Percentiles rank a stretch among this genome's conserved stretches.
phyloP scores from a whole-genome alignment of 2,329 filamentous ascomycete genomes.

The Xenoacremonium recifei region DNA sequence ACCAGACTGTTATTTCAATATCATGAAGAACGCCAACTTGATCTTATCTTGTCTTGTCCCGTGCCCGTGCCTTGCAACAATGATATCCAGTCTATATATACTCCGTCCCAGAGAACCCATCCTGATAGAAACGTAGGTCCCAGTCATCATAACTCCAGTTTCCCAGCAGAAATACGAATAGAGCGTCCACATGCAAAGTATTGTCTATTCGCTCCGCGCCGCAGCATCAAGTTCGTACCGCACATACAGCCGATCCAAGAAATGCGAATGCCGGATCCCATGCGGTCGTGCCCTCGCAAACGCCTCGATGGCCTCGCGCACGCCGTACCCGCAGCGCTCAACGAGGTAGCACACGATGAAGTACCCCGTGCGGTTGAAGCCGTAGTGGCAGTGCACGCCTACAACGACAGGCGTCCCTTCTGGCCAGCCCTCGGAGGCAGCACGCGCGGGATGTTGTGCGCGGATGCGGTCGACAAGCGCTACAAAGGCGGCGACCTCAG shows the following conservation, averaged over 20 bases:
- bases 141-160: too few species aligned
- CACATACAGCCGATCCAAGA: constrained; percentile 79
- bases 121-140: too few species aligned
- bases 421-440: constrained; percentile 38
- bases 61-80: too few species aligned
- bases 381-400: constrained; percentile 93
- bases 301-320: constrained; percentile 75
- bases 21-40: too few species aligned
- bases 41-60: too few species aligned
- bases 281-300: constrained; percentile 73
- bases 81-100: too few species aligned
- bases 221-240: constrained; percentile 54
- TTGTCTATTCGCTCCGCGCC: too few species aligned
- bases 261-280: constrained; percentile 87
- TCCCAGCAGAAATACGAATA: too few species aligned
- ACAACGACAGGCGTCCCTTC: constrained; percentile 50
- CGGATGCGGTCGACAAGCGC: constrained; percentile 59
- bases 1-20: too few species aligned
- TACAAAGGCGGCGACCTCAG: constrained; percentile 55
- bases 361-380: constrained; percentile 91
- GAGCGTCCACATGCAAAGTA: too few species aligned
- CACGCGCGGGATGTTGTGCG: constrained; percentile 44
- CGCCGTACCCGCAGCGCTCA: constrained; percentile 68
- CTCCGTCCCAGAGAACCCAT: too few species aligned
- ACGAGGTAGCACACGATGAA: constrained; percentile 90